A percentile compares a stretch with the other conserved stretches of the same genome.
These are phyloP conservation scores for Oryza rufipogon DNA, from an alignment of 176 grass and related monocot species.

Conservation along the genomic window DNA sequence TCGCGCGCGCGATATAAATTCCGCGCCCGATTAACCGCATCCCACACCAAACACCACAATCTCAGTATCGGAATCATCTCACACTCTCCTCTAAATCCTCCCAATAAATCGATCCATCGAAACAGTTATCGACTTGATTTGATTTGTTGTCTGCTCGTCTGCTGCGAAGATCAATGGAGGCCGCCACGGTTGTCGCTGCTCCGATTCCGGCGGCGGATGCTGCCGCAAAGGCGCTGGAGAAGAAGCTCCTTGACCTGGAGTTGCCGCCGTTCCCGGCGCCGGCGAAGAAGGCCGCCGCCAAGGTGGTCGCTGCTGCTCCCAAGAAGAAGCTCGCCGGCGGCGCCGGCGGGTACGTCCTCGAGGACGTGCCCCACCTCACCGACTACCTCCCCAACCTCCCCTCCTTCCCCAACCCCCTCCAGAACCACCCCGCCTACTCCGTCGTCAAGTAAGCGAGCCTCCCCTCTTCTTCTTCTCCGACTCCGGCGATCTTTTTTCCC, in stretches of 20 bases:
- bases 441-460: constrained; percentile 68
- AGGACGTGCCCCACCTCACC: constrained; percentile 77
- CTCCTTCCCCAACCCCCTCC: constrained; percentile 78
- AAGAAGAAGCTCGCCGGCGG: constrained; percentile 62
- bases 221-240: not conserved
- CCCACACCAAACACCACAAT: not conserved
- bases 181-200: not conserved
- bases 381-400: constrained; percentile 65
- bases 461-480: not conserved
- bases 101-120: not conserved
- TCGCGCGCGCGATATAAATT: constrained; percentile 28
- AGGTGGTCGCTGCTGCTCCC: not conserved
- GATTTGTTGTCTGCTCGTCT: not conserved
- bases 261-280: not conserved
- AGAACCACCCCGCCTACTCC: constrained; percentile 85
- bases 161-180: not conserved
- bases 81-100: too few species aligned
- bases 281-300: constrained; percentile 14
- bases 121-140: not conserved
- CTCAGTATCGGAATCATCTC: not conserved
- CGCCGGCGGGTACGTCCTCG: constrained; percentile 65
- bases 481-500: not conserved
- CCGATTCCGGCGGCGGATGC: not conserved
- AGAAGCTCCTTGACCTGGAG: constrained; percentile 39
- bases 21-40: not conserved